Evolutionary conservation across 805 yeast genomes (phyloP), one percentile per base, ranked within the genome.

Genomic region (Candida ponderosae): DNA sequence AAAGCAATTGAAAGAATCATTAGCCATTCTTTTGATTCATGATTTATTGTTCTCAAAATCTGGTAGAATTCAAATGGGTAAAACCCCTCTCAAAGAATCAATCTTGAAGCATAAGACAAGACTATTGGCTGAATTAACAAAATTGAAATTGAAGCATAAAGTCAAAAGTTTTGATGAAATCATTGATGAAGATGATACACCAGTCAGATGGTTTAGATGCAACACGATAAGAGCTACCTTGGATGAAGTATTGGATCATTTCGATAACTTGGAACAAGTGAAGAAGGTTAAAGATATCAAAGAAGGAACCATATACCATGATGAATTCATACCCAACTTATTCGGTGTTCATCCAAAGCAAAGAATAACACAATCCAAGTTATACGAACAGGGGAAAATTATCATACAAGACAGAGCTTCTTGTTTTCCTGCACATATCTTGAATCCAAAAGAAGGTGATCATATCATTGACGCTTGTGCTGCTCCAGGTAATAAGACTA

Each of bases 401-500:
- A 89, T 93, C 38, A 85, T 93, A 42, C 99, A 93, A 60, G 98
- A 93, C 55, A 67, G 98, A 36, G 96, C 97, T 0, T 88, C 97
- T 2, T 93, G 98, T 57, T 88, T 93, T 54, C 99, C 99, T 0
- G 96, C 94, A 0, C 77, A 76, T 42, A 88, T 93, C 20, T 60
- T 93, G 34, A 67, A 74, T 43, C 85, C 90, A 1, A 38, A 55
- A 1, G 66, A 74, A 4, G 81, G 79, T 32, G 80, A 73, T 40
- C 59, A 67, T 18, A 76, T 88, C 10, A 83, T 93, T 32, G 99
- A 93, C 61, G 82, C 96, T 1, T 89, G 97, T 62, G 89, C 97
- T 3, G 98, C 99, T 0, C 99, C 99, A 5, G 99, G 99, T 5
- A 93, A 93, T 59, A 94, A 93, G 57, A 93, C 99, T 0, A 86